phyloP scores from a whole-genome alignment of 23 red algal species.

The Agarophyton chilense region DNA sequence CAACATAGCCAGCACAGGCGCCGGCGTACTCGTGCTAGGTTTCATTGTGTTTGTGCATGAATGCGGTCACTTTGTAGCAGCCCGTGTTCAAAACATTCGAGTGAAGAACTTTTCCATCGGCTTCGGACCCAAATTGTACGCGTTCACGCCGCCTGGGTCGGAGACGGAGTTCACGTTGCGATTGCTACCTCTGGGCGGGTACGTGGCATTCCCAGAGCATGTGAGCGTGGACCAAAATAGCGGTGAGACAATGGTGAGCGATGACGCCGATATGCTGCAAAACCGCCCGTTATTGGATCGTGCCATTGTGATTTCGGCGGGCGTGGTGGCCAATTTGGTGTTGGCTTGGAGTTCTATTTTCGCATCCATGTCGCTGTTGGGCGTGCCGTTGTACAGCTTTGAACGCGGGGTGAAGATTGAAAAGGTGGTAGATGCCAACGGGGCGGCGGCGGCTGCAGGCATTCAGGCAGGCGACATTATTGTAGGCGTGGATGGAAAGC shows the following conservation, averaged over 20 bases:
- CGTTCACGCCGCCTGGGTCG: conserved; percentile 59
- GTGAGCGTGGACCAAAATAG: conserved; percentile 67
- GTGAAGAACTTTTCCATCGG: conserved; percentile 98
- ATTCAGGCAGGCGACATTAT: conserved; percentile 80
- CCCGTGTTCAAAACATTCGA: conserved; percentile 82
- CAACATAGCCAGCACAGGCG: conserved; percentile 59
- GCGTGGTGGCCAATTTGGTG: conserved; percentile 90
- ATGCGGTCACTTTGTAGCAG: conserved; percentile 89
- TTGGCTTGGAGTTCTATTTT: conserved; percentile 86
- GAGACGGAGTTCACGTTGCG: conserved; percentile 92
- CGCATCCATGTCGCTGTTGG: conserved; percentile 52
- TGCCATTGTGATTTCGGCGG: conserved; percentile 83
- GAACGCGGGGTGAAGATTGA: conserved; percentile 74
- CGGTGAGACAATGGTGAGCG: conserved; percentile 37
- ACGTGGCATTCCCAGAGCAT: conserved; percentile 92
- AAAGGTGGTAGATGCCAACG: conserved; percentile 56
- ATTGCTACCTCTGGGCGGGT: conserved; percentile 90
- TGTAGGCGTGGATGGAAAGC: conserved; percentile 63
- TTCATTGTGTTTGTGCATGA: conserved; percentile 95
- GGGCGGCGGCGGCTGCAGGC: conserved; percentile 71
- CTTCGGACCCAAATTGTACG: conserved; percentile 83
- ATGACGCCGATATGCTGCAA: conserved; percentile 85
- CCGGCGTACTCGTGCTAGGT: conserved; percentile 78
- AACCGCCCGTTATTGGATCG: conserved; percentile 90
- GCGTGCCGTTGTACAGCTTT: conserved; percentile 63